Conservation (phyloP, 2,329 filamentous ascomycete genomes). For the Stemphylium beticola region DNA sequence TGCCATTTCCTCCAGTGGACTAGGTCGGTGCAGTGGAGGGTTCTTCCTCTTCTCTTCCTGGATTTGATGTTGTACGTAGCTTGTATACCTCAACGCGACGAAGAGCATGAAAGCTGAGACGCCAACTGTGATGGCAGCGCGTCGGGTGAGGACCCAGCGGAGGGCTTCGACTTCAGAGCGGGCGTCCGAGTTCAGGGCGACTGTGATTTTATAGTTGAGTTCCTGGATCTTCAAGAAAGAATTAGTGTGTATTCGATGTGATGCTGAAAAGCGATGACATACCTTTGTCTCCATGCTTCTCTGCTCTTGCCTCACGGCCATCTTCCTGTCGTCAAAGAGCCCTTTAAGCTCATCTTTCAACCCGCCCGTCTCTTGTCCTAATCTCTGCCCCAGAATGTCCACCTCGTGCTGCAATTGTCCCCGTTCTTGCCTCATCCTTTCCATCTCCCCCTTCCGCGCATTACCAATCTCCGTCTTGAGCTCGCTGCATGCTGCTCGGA, state of each 20-base stretch:
- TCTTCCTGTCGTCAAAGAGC: conserved; percentile 95
- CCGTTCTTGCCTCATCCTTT: conserved; percentile 81
- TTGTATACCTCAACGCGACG: conserved; percentile 49
- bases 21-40: conserved; percentile 19
- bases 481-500: conserved; percentile 91
- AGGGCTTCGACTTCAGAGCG: conserved; percentile 91
- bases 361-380: conserved; percentile 81
- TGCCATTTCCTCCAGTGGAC: conserved; percentile 18
- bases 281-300: conserved; percentile 81
- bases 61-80: conserved; percentile 48
- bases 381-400: conserved; percentile 85
- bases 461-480: conserved; percentile 85
- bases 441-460: conserved; percentile 75
- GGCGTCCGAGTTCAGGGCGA: conserved; percentile 84
- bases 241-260: not conserved
- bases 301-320: conserved; percentile 88
- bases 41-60: conserved; percentile 50
- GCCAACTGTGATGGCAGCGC: conserved; percentile 67
- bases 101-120: conserved; percentile 55
- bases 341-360: conserved; percentile 92
- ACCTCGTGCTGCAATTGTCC: conserved; percentile 90
- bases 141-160: conserved; percentile 78
- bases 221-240: conserved; percentile 74
- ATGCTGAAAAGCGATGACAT: conserved; percentile 12
- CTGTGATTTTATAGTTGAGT: conserved; percentile 95